Evolutionary conservation across 306 rosid species (phyloP), one percentile per base, ranked within the genome.

Genomic region (Pachyrhizus erosus): DNA sequence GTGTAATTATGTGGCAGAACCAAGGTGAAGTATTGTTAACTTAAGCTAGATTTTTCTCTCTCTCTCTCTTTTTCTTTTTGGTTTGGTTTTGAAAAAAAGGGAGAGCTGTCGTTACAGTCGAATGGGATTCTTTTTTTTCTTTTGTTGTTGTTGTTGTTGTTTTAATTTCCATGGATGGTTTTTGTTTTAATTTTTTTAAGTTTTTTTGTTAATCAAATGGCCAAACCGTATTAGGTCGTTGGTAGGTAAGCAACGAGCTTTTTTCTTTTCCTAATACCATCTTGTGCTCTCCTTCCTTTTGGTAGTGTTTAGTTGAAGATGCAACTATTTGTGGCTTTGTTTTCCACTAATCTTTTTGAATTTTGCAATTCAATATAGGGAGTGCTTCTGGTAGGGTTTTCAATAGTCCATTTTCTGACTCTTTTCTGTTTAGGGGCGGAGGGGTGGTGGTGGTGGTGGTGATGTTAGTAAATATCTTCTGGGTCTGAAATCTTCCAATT

Each of bases 221-320:
- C 78, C 31, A 27, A 77, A 42, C 40, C 42, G 27, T 71, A 84
- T 82, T 93, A 89, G 96, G 91, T 91, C 26, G 82, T 77, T 83
- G 94, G 82, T 93, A 83, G 97, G 91, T 88, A 72, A 93, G 87
- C 67, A 68, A 75, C 42, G 80, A 67, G 81, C 21, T 82, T 85
- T 82, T 52, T 37, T 78, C 70, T 83, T 45, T 76, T 62, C 67
- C 37, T n/a, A 69, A 23, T 18, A 64, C 46, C 66, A 67, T 78
- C 58, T 14, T 60, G 71, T 58, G 46, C 31, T 49, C 11, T 60
- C 45, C 45, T 51, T 70, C 31, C 61, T 62, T 77, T 75, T 68
- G 85, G 73, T 78, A 51, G 77, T 68, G 33, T 77, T 73, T 77
- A 74, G 82, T 77, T 79, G 82, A 85, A 83, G 80, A 78, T 78